Evolutionary conservation across 2,329 filamentous ascomycete species (phyloP), one percentile per base, ranked within the genome.

Genomic region (Paraphaeosphaeria sporulosa): DNA sequence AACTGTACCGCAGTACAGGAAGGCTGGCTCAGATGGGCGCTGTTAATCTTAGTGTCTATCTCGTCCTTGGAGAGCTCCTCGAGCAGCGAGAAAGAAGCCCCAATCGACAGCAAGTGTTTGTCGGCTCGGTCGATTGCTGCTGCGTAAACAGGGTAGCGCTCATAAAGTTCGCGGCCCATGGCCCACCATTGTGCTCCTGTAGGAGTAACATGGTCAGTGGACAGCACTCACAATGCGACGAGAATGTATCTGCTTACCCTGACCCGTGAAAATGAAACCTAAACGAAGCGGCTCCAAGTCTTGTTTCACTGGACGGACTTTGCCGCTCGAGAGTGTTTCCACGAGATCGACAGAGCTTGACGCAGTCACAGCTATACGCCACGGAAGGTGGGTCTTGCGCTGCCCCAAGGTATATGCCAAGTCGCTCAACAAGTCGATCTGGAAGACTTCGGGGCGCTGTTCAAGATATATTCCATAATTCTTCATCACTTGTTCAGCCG

Each of bases 241-340:
- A 13, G 12, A 7, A 1, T 17, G 7, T 13, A 10, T 52, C 3
- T 40, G 19, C 49, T 42, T 52, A 17, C 74, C 74, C 55, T 76
- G 74, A 4, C 74, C 74, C 3, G 72, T 75, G 59, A 71, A 76
- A 4, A 75, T 61, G 51, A 66, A 75, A 7, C 66, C 70, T 7
- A 70, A 53, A 13, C 66, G 60, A 51, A 59, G 57, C 8, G 47
- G 51, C 19, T 65, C 65, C 19, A 59, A 46, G 6, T 69, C 67
- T 57, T 69, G 63, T 34, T 69, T 71, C 17, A 55, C 57, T n/a
- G 69, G 67, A 36, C 58, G 54, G 19, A 66, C 42, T 36, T 43
- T 69, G 9, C 68, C 68, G 21, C 59, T 66, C 1, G 65, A 67
- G 5, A 71, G 40, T 19, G 60, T 47, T 52, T 68, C 64, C 13